Conservation (phyloP, 78 protist genomes). For the Pigoraptor vietnamica region DNA sequence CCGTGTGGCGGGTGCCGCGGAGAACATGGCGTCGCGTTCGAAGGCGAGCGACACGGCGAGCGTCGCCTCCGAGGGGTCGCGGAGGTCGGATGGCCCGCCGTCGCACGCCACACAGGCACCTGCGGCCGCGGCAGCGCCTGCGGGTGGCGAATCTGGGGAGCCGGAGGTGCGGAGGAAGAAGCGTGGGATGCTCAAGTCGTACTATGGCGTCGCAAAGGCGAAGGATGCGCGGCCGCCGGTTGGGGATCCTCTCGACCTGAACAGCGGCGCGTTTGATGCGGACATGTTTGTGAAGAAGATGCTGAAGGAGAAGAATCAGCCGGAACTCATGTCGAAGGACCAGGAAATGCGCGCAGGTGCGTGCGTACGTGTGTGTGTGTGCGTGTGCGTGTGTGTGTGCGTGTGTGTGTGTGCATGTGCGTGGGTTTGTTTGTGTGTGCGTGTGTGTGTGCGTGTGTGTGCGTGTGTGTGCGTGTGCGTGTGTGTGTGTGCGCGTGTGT, state of each 20-base stretch:
- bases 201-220: neutral
- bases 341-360: neutral
- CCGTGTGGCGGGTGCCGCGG: too few species aligned
- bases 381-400: neutral
- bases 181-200: neutral
- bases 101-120: neutral
- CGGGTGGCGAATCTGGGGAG: neutral
- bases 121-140: neutral
- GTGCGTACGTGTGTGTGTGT: neutral
- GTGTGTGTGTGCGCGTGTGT: too few species aligned
- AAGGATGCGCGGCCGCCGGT: neutral
- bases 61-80: neutral
- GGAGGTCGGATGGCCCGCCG: neutral
- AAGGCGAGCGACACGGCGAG: neutral
- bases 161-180: neutral
- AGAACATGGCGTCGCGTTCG: too few species aligned
- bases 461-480: too few species aligned
- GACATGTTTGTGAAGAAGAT: neutral
- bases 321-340: neutral
- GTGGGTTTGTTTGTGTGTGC: neutral
- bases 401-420: neutral
- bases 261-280: neutral
- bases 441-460: neutral
- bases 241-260: neutral
- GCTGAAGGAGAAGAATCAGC: neutral